A percentile compares a stretch with the other conserved stretches of the same genome.
Conservation (phyloP, 805 yeast genomes). For the Saccharomycodes ludwigii region DNA sequence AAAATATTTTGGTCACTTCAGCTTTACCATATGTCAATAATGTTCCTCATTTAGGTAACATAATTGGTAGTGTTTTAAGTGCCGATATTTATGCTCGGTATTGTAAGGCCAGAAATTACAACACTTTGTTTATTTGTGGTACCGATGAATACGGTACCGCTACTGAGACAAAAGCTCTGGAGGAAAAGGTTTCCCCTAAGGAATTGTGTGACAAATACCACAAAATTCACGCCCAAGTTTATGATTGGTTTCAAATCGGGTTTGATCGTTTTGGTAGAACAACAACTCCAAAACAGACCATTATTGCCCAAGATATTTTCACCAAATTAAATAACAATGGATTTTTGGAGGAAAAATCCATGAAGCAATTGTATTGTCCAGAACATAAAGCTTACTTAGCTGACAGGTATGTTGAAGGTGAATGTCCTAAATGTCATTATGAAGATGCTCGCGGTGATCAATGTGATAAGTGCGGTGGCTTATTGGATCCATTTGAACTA, state of each 20-base stretch:
- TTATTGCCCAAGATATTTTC: slow-evolving; percentile 91
- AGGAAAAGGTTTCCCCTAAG: slow-evolving; percentile 80
- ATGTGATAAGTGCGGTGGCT: slow-evolving; percentile 90
- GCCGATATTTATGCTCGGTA: slow-evolving; percentile 93
- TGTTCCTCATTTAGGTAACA: slow-evolving; percentile 97
- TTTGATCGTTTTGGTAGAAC: slow-evolving; percentile 96
- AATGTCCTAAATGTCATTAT: slow-evolving; percentile 87
- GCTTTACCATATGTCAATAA: slow-evolving; percentile 97
- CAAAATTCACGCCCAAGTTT: slow-evolving; percentile 74
- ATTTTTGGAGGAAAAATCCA: slow-evolving; percentile 72
- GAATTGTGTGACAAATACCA: slow-evolving; percentile 88
- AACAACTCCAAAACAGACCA: slow-evolving; percentile 82
- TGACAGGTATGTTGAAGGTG: slow-evolving; percentile 95
- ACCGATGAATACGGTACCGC: slow-evolving; percentile 99
- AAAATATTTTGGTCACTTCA: slow-evolving; percentile 82
- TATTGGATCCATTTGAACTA: slow-evolving; percentile 86
- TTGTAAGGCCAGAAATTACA: slow-evolving; percentile 78
- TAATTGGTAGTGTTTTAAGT: slow-evolving; percentile 84
- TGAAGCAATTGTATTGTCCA: slow-evolving; percentile 85
- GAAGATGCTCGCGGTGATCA: slow-evolving; percentile 99
- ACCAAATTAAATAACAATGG: slow-evolving; percentile 63
- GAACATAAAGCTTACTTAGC: slow-evolving; percentile 86
- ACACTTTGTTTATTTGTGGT: slow-evolving; percentile 83
- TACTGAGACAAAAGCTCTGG: slow-evolving; percentile 95
- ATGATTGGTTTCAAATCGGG: slow-evolving; percentile 93